Evolutionary conservation across 1,284 basidiomycete genomes (phyloP), one percentile per base, ranked within the genome.

Genomic region (Amylostereum areolatum): DNA sequence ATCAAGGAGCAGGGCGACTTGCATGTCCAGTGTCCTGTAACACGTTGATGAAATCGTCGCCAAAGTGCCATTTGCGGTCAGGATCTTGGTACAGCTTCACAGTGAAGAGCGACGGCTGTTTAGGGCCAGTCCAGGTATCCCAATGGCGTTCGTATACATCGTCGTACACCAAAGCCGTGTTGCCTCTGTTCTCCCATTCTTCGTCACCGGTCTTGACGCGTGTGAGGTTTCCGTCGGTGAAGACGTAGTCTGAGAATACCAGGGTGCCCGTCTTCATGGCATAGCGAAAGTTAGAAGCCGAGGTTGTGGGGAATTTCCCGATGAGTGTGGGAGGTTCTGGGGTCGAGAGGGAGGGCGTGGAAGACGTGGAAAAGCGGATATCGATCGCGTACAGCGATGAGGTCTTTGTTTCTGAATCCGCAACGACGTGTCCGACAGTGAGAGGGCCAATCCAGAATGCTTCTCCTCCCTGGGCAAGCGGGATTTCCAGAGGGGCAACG

Each of bases 71-170:
- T 47, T 73, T 73, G 34, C 66, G 70, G 46, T 75, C 73, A 6
- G 67, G 59, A 25, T 70, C 68, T 54, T 74, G 72, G 27, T 59
- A 62, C 11, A 94, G 66, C 45, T 68, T 63, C 41, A 85, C 80
- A 32, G 78, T 78, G 64, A 92, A 91, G 48, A 92, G 67, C 37
- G 82, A 78, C 27, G 78, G 68, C 48, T 75, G 77, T 61, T 91
- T 93, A 7, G 82, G 83, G 2, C 79, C 80, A 36, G 78, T 72
- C 91, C 92, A 96, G 4, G 80, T 84, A 66, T 95, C 92, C 93
- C 93, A 97, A 57, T 96, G 92, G 27, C 92, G 75, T 37, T 82
- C 83, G 61, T 80, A 91, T 1, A 79, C 75, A 44, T 77, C 70
- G 56, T 96, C 91, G 62, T 87, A 96, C 0, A 95, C 88, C 56